A percentile compares a stretch with the other conserved stretches of the same genome.
Conservation (phyloP, 129 eudicot genomes). For the Lonicera japonica region DNA sequence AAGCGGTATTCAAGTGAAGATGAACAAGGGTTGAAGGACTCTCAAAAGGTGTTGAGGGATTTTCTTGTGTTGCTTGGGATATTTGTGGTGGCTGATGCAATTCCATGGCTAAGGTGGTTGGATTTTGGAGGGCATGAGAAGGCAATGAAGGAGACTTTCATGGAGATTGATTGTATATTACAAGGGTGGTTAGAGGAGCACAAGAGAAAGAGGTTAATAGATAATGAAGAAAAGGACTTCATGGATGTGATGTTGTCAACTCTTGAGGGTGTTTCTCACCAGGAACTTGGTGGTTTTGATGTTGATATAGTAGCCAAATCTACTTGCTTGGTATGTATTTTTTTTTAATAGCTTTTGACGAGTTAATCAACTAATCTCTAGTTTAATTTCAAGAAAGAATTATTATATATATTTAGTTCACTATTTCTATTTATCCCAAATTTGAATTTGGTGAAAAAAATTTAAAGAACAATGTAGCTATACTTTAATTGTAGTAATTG, state of each 20-base stretch:
- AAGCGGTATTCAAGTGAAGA: constrained; percentile 14
- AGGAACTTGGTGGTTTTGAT: constrained; percentile 8
- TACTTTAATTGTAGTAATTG: too few relatives aligned
- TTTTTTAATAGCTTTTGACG: not conserved
- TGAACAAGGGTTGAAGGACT: constrained; percentile 3
- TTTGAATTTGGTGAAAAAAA: too few relatives aligned
- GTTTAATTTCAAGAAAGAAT: not conserved
- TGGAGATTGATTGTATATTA: constrained; percentile 16
- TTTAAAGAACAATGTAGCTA: too few relatives aligned
- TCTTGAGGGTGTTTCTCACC: constrained; percentile 21
- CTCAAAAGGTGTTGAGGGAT: constrained; percentile 8
- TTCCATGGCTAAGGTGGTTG: constrained; percentile 28
- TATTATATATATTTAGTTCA: too few relatives aligned
- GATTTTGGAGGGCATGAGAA: constrained; percentile 27
- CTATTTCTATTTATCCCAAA: too few relatives aligned
- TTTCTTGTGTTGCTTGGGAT: constrained; percentile 23
- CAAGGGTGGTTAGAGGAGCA: constrained; percentile 31
- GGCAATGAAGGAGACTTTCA: constrained; percentile 19
- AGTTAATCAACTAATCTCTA: not conserved
- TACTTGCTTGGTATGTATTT: constrained; percentile 26
- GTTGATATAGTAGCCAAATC: constrained; percentile 23
- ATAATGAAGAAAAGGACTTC: constrained; percentile 17
- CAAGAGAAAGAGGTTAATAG: not conserved
- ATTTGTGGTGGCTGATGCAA: constrained; percentile 17
- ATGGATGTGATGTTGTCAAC: constrained; percentile 28